Evolutionary conservation across 2,329 filamentous ascomycete species (phyloP).

Genomic region (Hypoxylon sp.): DNA sequence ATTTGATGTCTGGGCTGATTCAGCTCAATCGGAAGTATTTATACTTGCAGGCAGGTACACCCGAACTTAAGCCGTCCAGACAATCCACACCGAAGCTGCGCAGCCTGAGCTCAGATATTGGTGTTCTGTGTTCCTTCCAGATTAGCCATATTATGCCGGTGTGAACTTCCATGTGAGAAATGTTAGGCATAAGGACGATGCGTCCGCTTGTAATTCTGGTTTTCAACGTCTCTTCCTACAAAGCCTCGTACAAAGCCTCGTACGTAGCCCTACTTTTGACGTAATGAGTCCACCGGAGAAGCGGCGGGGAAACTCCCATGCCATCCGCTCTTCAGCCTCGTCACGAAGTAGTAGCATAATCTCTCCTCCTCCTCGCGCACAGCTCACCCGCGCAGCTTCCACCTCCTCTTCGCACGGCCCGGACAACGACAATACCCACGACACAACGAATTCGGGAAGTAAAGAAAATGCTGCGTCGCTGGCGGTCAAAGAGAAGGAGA

Average conservation of each 20-base stretch:
- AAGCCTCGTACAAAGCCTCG: constrained; percentile 16
- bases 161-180: constrained; percentile 32
- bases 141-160: constrained; percentile 23
- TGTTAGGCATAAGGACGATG: constrained; percentile 27
- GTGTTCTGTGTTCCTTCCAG: constrained; percentile 17
- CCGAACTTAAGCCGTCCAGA: constrained; percentile 43
- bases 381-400: constrained; percentile 54
- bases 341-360: constrained; percentile 55
- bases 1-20: neutral
- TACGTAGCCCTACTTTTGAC: constrained; percentile 39
- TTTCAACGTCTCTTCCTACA: constrained; percentile 27
- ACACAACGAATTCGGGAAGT: constrained; percentile 39
- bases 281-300: constrained; percentile 62
- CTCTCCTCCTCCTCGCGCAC: constrained; percentile 59
- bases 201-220: constrained; percentile 27
- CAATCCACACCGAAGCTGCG: constrained; percentile 29
- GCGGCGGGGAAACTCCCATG: constrained; percentile 57
- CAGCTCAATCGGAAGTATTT: constrained; percentile 13
- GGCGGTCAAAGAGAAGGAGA: constrained; percentile 50
- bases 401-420: constrained; percentile 54
- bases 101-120: constrained; percentile 29
- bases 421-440: constrained; percentile 49
- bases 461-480: constrained; percentile 47
- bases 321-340: constrained; percentile 53
- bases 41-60: constrained; percentile 27